Percentiles rank a stretch among this genome's conserved stretches.
Evolutionary conservation across 768 basidiomycete species (phyloP).

Genomic region (Paxillus involutus): DNA sequence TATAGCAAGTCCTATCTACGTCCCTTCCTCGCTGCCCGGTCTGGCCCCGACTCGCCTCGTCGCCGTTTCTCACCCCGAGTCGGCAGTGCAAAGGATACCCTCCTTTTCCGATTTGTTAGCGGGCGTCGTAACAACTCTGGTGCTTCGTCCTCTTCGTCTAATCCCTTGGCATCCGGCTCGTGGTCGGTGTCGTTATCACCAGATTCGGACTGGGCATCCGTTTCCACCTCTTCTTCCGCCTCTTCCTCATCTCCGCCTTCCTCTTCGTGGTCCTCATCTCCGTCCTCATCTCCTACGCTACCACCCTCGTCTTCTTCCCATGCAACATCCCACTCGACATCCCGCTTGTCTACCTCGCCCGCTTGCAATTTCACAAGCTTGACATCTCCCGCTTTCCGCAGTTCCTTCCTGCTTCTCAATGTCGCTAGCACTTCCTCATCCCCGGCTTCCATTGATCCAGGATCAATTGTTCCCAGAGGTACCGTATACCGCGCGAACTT

Average conservation of each 20-base stretch:
- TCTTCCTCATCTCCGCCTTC: conserved; percentile 35
- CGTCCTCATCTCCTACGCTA: conserved; percentile 29
- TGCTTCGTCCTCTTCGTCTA: conserved; percentile 45
- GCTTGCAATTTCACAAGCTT: conserved; percentile 58
- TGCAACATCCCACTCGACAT: conserved; percentile 37
- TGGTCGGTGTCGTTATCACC: conserved; percentile 21
- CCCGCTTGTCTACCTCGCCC: conserved; percentile 40
- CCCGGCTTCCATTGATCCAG: conserved; percentile 20
- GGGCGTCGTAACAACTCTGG: conserved; percentile 35
- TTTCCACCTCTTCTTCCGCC: conserved; percentile 31
- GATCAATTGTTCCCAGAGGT: conserved; percentile 36
- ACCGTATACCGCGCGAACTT: conserved; percentile 72
- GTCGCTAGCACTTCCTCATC: conserved; percentile 52
- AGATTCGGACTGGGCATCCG: conserved; percentile 33
- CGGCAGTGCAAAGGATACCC: conserved; percentile 47
- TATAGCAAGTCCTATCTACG: neutral
- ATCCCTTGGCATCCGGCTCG: conserved; percentile 37
- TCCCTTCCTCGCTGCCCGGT: neutral
- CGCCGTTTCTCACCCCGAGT: conserved; percentile 7
- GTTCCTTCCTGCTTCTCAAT: conserved; percentile 60
- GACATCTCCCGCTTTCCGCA: conserved; percentile 49
- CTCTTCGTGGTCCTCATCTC: conserved; percentile 39
- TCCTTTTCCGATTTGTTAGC: conserved; percentile 44
- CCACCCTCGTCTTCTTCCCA: conserved; percentile 33
- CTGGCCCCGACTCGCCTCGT: conserved; percentile 1